Evolutionary conservation across 805 yeast species (phyloP), one percentile per base, ranked within the genome.

Genomic region (Candida dajiaensis): DNA sequence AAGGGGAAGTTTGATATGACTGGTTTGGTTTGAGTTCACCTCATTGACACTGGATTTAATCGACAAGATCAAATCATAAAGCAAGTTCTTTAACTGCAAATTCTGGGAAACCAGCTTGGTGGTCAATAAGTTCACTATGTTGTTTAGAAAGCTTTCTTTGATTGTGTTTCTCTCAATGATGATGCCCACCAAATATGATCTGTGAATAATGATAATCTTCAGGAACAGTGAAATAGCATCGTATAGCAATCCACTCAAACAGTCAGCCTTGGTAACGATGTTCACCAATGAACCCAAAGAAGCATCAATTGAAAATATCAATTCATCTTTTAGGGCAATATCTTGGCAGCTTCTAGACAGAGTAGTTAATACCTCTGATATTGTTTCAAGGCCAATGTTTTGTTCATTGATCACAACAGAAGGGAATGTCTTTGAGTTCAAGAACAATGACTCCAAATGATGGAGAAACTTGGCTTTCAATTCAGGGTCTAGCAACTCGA

Each of bases 201-300:
- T 78, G 58, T 81, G 86, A 41, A 81, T 75, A 41, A 80, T 70
- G n/a, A 81, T 63, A 15, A 81, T 76, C 47, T 80, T 68, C 48
- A 81, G 65, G 49, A 77, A 70, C 23, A 79, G 66, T 8, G 77
- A 70, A 6, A 80, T 68, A 0, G 78, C 53, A 52, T 51, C 41
- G 33, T 48, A 45, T 11, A 60, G 38, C 11, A 48, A 45, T 3
- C 50, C 54, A 11, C 19, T 21, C 8, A 50, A 40, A 22, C 43
- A 45, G 4, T 53, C 57, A 3, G 54, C 36, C 31, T 58, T 57
- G 2, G 55, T 45, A 8, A 56, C 58, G 3, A 51, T 46, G 35
- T 54, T 59, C 11, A 58, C 40, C 40, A 73, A 49, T 20, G 69
- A 68, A 46, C 72, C 77, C 26, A 73, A 46, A 0, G 72, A 64